Evolutionary conservation across 2,329 filamentous ascomycete genomes (phyloP), one percentile per base, ranked within the genome.

Genomic region (Diaporthe sp.): DNA sequence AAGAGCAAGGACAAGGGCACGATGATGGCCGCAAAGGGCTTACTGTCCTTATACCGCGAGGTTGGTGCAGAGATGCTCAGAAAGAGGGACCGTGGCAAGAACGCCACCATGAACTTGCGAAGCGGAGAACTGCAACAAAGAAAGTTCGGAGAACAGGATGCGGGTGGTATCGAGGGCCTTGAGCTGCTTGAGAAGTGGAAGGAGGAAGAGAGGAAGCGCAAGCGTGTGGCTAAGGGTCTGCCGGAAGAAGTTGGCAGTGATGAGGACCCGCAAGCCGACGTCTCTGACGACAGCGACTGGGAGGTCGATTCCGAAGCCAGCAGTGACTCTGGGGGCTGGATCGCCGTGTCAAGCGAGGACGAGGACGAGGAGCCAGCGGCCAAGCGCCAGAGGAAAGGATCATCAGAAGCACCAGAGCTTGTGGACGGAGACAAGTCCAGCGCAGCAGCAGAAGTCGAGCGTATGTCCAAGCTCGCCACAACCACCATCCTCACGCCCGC

Each of bases 1-100:
- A 98, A 97, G 88, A 98, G 95, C 82, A 99, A 99, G 83, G 97
- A 99, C 82, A 99, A 98, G 87, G 96, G 96, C 76, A 94, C 97
- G n/a, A 96, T 98, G 91, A 98, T 99, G 97, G 97, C 97, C 10
- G 95, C 96, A 19, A 96, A 97, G 83, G 96, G 97, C 78, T 87
- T 99, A 9, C 88, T 99, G 57, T 95, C 95, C 34, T 88, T 99
- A 8, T 99, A 98, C 87, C 90, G 97, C 79, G 96, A 98, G 82
- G 94, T 98, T 19, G 95, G 94, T 49, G 95, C 97, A 0, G 94
- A 98, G 79, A 90, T 98, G 86, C 87, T 99, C 76, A 94, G 93
- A 84, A 97, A 95, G 88, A 92, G 94, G 81, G 97, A 98, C 82
- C 92, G 97, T 80, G 97, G 97, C 80, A 98, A 98, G 87, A 92